Evolutionary conservation across 345 rosid species (phyloP), one percentile per base, ranked within the genome.

Genomic region (Orychophragmus violaceus): DNA sequence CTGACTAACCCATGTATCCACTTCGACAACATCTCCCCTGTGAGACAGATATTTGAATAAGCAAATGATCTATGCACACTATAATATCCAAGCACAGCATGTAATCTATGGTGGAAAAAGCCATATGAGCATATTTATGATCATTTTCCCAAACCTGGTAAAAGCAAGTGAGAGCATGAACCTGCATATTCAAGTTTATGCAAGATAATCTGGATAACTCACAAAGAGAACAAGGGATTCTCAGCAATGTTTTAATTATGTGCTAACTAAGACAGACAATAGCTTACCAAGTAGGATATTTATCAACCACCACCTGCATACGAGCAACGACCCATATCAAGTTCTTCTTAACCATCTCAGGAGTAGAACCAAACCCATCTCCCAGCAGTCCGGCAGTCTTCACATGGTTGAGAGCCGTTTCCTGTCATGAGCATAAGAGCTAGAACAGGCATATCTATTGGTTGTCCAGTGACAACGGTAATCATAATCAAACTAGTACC

Each of bases 291-390:
- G 93, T 86, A 41, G 97, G 99, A 79, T 95, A 95, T 50, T 85
- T 85, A 75, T 95, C 97, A 17, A 91, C 85, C 11, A 85, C 84
- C 64, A 89, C 89, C 79, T 91, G 96, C 95, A 91, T 95, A 36
- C 88, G 83, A 16, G 94, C 70, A 16, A 95, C 96, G 42, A 95
- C 99, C 99, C 99, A 95, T 76, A 91, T 91, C 66, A 95, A 78
- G 61, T 95, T 86, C 82, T 80, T 83, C 84, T 86, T 95, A 61
- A 72, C 73, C 99, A 95, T 95, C 79, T 87, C 97, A 19, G 97
- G 96, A n/a, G 99, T 95, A 44, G 99, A 72, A 70, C 97, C 99
- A 79, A 95, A 95, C 39, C 97, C 96, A 77, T 86, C 91, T 49
- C 82, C 96, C 69, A 91, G 95, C 70, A 91, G 81, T 46, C 97